phyloP scores from a whole-genome alignment of 176 grass and related monocot genomes.

The Hordeum marinum region DNA sequence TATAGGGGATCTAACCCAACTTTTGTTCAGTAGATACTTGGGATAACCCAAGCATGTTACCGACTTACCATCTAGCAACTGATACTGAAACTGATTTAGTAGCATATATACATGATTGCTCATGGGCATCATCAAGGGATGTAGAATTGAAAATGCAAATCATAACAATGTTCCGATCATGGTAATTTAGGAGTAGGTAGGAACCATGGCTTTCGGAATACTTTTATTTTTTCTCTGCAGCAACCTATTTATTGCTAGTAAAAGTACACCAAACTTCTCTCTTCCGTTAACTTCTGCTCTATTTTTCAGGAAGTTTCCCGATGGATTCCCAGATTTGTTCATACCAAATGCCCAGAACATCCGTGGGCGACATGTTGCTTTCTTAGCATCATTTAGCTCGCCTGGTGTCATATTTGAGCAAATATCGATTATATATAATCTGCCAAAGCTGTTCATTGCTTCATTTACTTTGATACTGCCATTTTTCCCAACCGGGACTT shows the following conservation, averaged over 20 bases:
- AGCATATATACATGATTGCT: background rate
- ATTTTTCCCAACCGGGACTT: constrained; percentile 96
- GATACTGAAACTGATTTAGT: background rate
- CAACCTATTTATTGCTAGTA: constrained; percentile 6
- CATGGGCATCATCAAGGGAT: background rate
- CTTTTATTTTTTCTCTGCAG: background rate
- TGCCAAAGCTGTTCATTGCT: constrained; percentile 76
- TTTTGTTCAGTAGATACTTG: no score
- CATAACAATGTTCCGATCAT: background rate
- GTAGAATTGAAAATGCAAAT: background rate
- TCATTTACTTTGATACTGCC: constrained; percentile 90
- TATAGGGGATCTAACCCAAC: no score
- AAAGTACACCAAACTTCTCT: background rate
- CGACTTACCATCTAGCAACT: background rate
- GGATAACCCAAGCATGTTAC: background rate
- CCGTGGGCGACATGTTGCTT: constrained; percentile 79
- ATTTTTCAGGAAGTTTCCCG: constrained; percentile 70
- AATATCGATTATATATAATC: constrained; percentile 80
- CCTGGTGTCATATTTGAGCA: constrained; percentile 97
- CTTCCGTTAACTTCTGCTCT: background rate
- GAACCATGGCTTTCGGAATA: background rate
- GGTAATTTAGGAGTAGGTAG: background rate
- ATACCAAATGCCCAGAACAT: constrained; percentile 80
- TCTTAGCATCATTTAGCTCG: constrained; percentile 91
- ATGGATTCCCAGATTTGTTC: constrained; percentile 93